phyloP scores from a whole-genome alignment of 179 eudicot species.

The Gypsophila paniculata region DNA sequence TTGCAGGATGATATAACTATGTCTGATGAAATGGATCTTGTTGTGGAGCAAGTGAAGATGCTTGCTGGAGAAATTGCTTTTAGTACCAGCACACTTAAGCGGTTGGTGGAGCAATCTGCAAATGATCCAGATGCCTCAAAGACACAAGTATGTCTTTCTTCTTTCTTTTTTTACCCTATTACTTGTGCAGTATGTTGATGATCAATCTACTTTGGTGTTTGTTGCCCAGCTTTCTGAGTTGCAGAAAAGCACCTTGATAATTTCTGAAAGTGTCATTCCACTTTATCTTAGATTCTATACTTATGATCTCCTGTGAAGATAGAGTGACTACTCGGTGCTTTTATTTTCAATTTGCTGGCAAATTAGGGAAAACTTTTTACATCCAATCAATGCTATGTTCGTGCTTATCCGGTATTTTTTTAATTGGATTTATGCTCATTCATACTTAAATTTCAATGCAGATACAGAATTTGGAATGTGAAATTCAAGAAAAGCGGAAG shows the following conservation, averaged over 20 bases:
- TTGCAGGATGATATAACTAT: conserved; percentile 60
- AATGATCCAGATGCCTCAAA: conserved; percentile 79
- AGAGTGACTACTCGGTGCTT: background rate
- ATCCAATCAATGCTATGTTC: background rate
- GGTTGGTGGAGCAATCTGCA: conserved; percentile 82
- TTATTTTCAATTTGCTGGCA: background rate
- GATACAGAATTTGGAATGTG: conserved; percentile 84
- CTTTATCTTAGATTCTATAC: background rate
- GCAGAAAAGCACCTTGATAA: background rate
- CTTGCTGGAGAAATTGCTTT: conserved; percentile 99
- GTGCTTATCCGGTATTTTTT: too few relatives aligned
- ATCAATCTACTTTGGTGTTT: background rate
- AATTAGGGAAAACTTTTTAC: background rate
- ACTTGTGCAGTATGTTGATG: background rate
- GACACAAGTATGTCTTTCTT: conserved; percentile 51
- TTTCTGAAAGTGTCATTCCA: background rate
- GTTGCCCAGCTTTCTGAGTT: background rate
- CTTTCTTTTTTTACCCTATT: background rate
- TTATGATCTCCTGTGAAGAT: background rate
- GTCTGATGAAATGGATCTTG: conserved; percentile 92
- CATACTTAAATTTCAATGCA: conserved; percentile 20
- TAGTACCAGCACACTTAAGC: conserved; percentile 87
- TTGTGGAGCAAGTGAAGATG: conserved; percentile 98
- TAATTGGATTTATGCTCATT: too few relatives aligned
- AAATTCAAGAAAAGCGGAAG: conserved; percentile 76